These are phyloP conservation scores for Porogramme epimiltina DNA, from an alignment of 1,284 basidiomycete genomes.

Conservation along the genomic window DNA sequence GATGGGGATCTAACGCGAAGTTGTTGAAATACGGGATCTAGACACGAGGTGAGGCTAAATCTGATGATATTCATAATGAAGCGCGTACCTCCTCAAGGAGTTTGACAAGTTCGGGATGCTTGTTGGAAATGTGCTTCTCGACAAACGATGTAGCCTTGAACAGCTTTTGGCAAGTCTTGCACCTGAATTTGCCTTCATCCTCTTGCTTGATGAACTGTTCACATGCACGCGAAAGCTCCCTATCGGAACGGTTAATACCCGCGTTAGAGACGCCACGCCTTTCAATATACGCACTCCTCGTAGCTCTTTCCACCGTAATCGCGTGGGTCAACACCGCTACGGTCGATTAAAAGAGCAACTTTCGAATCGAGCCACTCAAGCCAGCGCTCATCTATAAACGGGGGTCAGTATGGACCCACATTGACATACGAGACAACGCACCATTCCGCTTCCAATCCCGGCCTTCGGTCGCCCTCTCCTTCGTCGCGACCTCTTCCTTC, in stretches of 20 bases:
- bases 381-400: constrained; percentile 79
- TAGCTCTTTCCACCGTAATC: constrained; percentile 87
- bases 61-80: background rate
- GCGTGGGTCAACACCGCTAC: constrained; percentile 76
- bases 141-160: constrained; percentile 96
- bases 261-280: background rate
- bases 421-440: constrained; percentile 25
- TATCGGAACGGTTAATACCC: constrained; percentile 40
- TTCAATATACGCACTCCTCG: constrained; percentile 71
- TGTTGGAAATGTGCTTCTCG: constrained; percentile 91
- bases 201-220: constrained; percentile 88
- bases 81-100: constrained; percentile 70
- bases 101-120: constrained; percentile 82
- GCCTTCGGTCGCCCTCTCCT: constrained; percentile 44
- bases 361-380: constrained; percentile 85
- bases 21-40: constrained; percentile 90
- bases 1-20: constrained; percentile 91
- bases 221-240: constrained; percentile 78
- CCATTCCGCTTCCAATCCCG: constrained; percentile 74
- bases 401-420: constrained; percentile 1
- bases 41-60: constrained; percentile 4
- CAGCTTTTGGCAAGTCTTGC: constrained; percentile 91
- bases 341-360: constrained; percentile 74
- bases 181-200: constrained; percentile 93
- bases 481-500: constrained; percentile 28